Base-by-base conservation (phyloP, 169 alveolate species). In the Eimeria necatrix region DNA sequence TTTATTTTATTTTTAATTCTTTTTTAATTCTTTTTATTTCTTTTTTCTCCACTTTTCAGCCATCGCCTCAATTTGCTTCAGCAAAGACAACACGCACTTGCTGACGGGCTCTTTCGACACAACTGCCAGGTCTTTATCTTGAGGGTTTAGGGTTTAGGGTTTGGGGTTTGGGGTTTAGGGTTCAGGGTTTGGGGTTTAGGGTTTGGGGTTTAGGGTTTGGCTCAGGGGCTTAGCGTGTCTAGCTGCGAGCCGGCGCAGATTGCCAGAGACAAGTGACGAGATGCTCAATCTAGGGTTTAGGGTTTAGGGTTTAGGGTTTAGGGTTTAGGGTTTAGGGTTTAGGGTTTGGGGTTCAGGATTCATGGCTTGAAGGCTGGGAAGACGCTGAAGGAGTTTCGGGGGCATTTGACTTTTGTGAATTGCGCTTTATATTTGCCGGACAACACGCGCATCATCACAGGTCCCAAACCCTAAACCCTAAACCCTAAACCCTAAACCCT, bases 21-120 rank as follows among this genome's bases (percentile, higher is more conserved):
- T 8, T 41, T 6, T 80, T 12, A 7, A 8, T 80, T 8, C 48
- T 9, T 14, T 83, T 84, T 12, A 8, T 14, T 24, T 91, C 61
- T 86, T 12, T n/a, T 59, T 10, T 51, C 22, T 9, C 22, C 20
- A 8, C 53, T 64, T 24, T 22, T 56, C 83, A 68, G 98, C 98
- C 9, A 96, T 98, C 49, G 96, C 98, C 61, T 96, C 97, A 85
- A 96, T 97, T 70, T 85, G 96, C 64, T 98, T 97, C 96, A 96
- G 97, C 90, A 95, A 96, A 51, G 98, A 98, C 78, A 96, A 97
- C 64, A 95, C 98, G 56, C 97, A 94, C 90, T 93, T 98, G 51
- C 94, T 98, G 71, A 97, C 98, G 49, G 98, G 97, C 16, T 97
- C 98, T 4, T 97, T 97, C 73, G 98, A 97, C 95, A 83, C 90